A percentile compares a stretch with the other conserved stretches of the same genome.
Conservation (phyloP, 768 basidiomycete genomes). For the Sutorius australiensis region DNA sequence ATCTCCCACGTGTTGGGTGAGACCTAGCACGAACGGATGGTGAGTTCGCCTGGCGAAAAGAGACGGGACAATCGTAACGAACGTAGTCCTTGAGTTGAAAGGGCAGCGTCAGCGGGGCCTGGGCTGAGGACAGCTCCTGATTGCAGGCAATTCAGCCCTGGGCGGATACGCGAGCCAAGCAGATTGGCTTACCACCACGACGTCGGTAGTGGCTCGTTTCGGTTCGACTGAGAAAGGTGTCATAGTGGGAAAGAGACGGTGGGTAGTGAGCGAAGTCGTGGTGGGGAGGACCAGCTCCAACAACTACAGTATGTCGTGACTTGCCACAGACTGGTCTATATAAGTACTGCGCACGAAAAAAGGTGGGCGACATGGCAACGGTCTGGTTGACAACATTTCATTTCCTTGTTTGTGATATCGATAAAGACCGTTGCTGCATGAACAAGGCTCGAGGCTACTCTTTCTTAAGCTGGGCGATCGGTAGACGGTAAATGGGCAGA, state of each 20-base stretch:
- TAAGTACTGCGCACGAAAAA: neutral
- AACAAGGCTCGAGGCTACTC: too few species aligned
- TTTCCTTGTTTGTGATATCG: neutral
- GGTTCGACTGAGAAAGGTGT: conserved; percentile 9
- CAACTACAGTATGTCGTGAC: neutral
- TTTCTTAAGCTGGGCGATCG: conserved; percentile 40
- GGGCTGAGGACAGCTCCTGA: conserved; percentile 35
- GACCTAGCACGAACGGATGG: conserved; percentile 29
- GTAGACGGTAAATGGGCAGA: conserved; percentile 70
- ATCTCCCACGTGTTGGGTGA: conserved; percentile 41
- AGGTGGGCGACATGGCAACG: conserved; percentile 19
- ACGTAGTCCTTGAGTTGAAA: conserved; percentile 34
- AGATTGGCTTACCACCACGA: conserved; percentile 23
- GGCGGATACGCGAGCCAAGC: neutral
- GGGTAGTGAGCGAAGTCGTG: neutral
- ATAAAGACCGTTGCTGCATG: too few species aligned
- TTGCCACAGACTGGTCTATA: neutral
- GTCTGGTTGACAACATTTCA: conserved; percentile 7
- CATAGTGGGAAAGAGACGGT: conserved; percentile 5
- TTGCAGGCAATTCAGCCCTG: neutral
- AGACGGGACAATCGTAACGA: conserved; percentile 24
- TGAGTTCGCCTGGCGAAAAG: neutral
- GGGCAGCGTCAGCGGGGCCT: conserved; percentile 32
- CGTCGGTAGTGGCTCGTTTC: conserved; percentile 17
- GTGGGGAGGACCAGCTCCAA: conserved; percentile 21